A percentile compares a stretch with the other conserved stretches of the same genome.
phyloP scores from a whole-genome alignment of 106 monocot species.

The Platanthera zijinensis region DNA sequence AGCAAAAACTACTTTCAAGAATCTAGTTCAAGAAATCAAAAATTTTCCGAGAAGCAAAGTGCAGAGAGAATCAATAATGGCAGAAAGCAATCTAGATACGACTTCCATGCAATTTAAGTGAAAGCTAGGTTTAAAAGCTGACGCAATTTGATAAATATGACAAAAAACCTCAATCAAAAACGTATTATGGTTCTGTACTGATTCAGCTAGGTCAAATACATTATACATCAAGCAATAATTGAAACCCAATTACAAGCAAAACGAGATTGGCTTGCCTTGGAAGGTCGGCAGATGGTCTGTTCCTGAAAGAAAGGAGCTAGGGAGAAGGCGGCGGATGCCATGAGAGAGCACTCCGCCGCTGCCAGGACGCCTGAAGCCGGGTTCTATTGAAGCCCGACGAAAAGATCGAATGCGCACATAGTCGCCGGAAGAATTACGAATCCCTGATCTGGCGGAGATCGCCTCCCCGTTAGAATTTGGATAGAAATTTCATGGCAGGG shows the following conservation, averaged over 20 bases:
- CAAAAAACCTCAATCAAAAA: neutral
- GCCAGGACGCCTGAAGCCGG: neutral
- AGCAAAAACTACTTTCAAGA: neutral
- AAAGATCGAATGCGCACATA: neutral
- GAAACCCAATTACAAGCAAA: neutral
- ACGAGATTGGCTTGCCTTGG: slow-evolving; percentile 10
- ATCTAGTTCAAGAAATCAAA: neutral
- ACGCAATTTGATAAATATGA: neutral
- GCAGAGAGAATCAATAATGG: neutral
- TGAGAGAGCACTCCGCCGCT: slow-evolving; percentile 20
- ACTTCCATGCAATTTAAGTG: neutral
- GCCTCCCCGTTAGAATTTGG: neutral
- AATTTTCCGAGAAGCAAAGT: neutral
- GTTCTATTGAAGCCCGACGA: neutral
- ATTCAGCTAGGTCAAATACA: neutral
- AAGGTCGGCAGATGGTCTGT: slow-evolving; percentile 5
- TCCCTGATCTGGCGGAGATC: neutral
- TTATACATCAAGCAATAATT: neutral
- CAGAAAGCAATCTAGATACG: neutral
- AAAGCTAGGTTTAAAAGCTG: neutral
- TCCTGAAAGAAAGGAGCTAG: slow-evolving; percentile 9
- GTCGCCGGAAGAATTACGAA: neutral
- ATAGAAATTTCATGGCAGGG: neutral
- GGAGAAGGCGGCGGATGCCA: slow-evolving; percentile 21
- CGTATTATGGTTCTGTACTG: neutral